These are phyloP conservation scores for Trametes cubensis DNA, from an alignment of 768 basidiomycete genomes.

Conservation along the genomic window DNA sequence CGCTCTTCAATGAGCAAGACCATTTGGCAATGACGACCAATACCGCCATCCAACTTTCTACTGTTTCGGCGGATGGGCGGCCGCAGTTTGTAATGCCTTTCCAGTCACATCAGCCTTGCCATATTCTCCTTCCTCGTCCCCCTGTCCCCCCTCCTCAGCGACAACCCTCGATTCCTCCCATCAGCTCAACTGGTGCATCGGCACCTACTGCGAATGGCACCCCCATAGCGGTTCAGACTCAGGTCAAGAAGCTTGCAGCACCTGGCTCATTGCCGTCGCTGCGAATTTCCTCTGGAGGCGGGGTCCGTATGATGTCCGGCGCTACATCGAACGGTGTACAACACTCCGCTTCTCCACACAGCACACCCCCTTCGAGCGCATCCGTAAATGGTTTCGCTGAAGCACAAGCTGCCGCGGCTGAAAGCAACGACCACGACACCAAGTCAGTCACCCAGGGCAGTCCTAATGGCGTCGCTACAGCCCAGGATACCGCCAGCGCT, in stretches of 20 bases:
- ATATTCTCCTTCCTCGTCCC: conserved; percentile 25
- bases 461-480: conserved; percentile 24
- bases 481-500: conserved; percentile 26
- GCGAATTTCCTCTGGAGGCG: conserved; percentile 62
- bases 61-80: conserved; percentile 47
- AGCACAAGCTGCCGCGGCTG: conserved; percentile 2
- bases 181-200: conserved; percentile 22
- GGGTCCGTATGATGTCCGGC: conserved; percentile 40
- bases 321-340: neutral
- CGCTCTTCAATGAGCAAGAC: conserved; percentile 59
- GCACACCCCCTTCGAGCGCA: conserved; percentile 18
- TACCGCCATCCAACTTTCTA: conserved; percentile 45
- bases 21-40: conserved; percentile 42
- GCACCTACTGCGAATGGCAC: conserved; percentile 38
- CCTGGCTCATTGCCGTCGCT: conserved; percentile 56
- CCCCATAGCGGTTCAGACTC: conserved; percentile 61
- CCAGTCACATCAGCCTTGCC: conserved; percentile 36
- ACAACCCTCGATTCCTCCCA: conserved; percentile 19
- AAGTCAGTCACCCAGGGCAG: conserved; percentile 21
- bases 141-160: conserved; percentile 11
- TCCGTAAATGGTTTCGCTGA: conserved; percentile 22
- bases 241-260: conserved; percentile 62
- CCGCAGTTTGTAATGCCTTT: conserved; percentile 55
- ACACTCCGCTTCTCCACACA: conserved; percentile 12
- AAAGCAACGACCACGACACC: conserved; percentile 25